Conservation (phyloP, 108 stramenopile genomes). For the Conticribra guillardii region DNA sequence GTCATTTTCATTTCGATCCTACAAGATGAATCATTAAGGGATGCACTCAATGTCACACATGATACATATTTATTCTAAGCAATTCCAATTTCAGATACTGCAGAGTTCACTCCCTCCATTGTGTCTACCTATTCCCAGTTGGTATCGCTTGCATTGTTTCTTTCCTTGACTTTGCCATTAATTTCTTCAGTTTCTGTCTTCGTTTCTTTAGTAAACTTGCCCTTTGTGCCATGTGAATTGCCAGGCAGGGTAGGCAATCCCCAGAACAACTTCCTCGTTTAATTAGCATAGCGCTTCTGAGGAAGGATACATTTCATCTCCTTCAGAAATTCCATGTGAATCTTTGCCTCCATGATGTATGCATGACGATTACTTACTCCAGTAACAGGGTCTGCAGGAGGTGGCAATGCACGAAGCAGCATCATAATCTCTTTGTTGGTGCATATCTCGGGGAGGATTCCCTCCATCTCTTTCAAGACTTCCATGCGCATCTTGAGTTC, state of each 20-base stretch:
- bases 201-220: background rate
- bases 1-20: too few species aligned
- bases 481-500: constrained; percentile 22
- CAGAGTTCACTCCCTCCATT: constrained; percentile 6
- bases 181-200: background rate
- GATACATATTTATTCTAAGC: background rate
- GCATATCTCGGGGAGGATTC: constrained; percentile 1
- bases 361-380: background rate
- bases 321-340: constrained; percentile 15
- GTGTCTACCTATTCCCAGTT: constrained; percentile 2
- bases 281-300: background rate
- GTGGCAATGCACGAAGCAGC: background rate
- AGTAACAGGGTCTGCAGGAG: background rate
- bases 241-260: constrained; percentile 12
- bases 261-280: constrained; percentile 10
- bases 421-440: constrained; percentile 1
- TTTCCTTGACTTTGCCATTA: background rate
- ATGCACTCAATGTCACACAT: background rate
- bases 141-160: background rate
- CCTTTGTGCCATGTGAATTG: background rate
- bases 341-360: constrained; percentile 6
- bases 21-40: background rate
- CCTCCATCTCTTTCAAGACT: constrained; percentile 1
- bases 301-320: constrained; percentile 5
- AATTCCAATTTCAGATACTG: background rate